These are phyloP conservation scores for Fusarium austroafricanum DNA, from an alignment of 2,329 filamentous ascomycete species.

Conservation along the genomic window DNA sequence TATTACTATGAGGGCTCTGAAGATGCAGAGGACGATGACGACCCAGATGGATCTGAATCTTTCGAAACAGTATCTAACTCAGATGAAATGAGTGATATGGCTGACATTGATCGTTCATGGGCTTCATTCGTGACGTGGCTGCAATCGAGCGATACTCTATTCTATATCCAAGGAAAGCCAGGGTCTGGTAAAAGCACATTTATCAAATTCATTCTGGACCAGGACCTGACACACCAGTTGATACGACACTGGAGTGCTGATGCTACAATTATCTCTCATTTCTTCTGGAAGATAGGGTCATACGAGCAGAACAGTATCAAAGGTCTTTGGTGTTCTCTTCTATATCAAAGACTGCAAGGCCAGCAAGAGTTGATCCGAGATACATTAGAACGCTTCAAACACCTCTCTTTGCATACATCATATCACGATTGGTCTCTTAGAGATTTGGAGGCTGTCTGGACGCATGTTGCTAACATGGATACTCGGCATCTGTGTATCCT, in stretches of 20 bases:
- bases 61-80: rapidly evolving
- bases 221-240: rapidly evolving
- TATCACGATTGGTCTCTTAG: not conserved
- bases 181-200: rapidly evolving
- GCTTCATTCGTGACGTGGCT: rapidly evolving
- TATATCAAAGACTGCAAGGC: rapidly evolving
- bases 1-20: no score
- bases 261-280: not conserved
- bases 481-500: rapidly evolving
- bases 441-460: not conserved
- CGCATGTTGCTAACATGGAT: rapidly evolving
- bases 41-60: no score
- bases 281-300: constrained; percentile 23
- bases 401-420: rapidly evolving
- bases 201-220: not conserved
- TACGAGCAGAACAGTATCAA: not conserved
- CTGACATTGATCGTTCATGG: not conserved
- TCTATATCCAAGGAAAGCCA: not conserved
- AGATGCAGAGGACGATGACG: no score
- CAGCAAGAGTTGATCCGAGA: rapidly evolving
- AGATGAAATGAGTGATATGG: rapidly evolving
- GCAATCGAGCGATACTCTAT: rapidly evolving
- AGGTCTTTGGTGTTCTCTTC: not conserved
- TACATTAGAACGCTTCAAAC: rapidly evolving
- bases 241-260: not conserved